phyloP scores from a whole-genome alignment of 352 stramenopile genomes.

The Globisporangium solare region DNA sequence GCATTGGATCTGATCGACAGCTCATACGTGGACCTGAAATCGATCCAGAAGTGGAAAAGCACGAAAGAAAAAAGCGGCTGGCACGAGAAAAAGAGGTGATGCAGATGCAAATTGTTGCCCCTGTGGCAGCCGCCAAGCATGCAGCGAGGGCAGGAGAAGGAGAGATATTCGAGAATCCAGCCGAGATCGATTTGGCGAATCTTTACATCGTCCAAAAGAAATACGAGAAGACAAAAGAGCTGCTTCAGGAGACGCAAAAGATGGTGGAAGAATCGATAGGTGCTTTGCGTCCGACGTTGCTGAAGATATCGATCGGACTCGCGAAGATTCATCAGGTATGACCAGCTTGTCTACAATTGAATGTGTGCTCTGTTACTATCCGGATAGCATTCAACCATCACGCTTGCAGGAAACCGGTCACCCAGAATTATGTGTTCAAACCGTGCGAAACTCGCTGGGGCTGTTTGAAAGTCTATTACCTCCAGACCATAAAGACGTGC shows the following conservation, averaged over 20 bases:
- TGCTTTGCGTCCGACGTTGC: constrained; percentile 41
- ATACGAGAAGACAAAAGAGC: constrained; percentile 32
- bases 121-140: constrained; percentile 39
- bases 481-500: constrained; percentile 41
- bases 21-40: background rate
- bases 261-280: constrained; percentile 34
- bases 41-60: constrained; percentile 48
- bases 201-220: constrained; percentile 63
- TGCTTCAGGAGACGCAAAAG: constrained; percentile 28
- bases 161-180: constrained; percentile 36
- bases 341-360: background rate
- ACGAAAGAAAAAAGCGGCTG: constrained; percentile 34
- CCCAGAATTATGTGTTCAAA: constrained; percentile 15
- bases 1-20: too few relatives aligned
- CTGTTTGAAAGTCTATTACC: constrained; percentile 31
- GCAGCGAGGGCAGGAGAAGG: constrained; percentile 30
- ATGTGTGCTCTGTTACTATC: background rate
- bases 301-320: constrained; percentile 48
- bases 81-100: constrained; percentile 48
- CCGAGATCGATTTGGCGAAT: constrained; percentile 46
- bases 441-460: constrained; percentile 24
- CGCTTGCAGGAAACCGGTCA: constrained; percentile 25
- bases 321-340: constrained; percentile 28
- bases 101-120: constrained; percentile 50
- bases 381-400: too few relatives aligned